Conservation (phyloP, 106 monocot species). For the Ottelia alismoides region DNA sequence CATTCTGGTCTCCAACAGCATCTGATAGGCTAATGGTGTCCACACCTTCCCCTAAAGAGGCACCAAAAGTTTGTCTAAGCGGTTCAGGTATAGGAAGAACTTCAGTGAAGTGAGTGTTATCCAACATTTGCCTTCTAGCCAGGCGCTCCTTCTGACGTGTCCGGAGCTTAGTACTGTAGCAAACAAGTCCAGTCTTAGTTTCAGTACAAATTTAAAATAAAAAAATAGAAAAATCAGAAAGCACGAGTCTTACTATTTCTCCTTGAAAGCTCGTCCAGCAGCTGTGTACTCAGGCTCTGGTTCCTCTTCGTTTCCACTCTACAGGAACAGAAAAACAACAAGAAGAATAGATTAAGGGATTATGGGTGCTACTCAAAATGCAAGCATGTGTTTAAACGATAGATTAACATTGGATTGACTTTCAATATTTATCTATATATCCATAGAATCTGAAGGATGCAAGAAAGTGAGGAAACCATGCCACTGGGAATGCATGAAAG, state of each 20-base stretch:
- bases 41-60: constrained; percentile 15
- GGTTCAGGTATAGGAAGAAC: constrained; percentile 6
- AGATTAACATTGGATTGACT: too few relatives aligned
- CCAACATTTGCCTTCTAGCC: constrained; percentile 30
- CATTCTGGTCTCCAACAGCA: constrained; percentile 17
- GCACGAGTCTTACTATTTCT: constrained; percentile 58
- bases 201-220: constrained; percentile 8
- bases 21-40: constrained; percentile 6
- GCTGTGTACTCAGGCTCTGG: constrained; percentile 63
- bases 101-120: constrained; percentile 10
- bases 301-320: constrained; percentile 79
- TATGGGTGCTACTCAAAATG: too few relatives aligned
- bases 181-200: constrained; percentile 1
- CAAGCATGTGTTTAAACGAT: too few relatives aligned
- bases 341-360: too few relatives aligned
- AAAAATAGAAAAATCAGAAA: constrained; percentile 2
- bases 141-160: constrained; percentile 88
- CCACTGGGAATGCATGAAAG: too few relatives aligned
- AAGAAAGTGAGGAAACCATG: too few relatives aligned
- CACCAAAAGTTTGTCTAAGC: too few relatives aligned
- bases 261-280: constrained; percentile 81
- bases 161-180: constrained; percentile 64
- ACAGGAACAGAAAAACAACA: constrained; percentile 11
- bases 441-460: too few relatives aligned
- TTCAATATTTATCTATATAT: too few relatives aligned